These are phyloP conservation scores for Infundibulicybe gibba DNA, from an alignment of 768 basidiomycete species.

Conservation along the genomic window DNA sequence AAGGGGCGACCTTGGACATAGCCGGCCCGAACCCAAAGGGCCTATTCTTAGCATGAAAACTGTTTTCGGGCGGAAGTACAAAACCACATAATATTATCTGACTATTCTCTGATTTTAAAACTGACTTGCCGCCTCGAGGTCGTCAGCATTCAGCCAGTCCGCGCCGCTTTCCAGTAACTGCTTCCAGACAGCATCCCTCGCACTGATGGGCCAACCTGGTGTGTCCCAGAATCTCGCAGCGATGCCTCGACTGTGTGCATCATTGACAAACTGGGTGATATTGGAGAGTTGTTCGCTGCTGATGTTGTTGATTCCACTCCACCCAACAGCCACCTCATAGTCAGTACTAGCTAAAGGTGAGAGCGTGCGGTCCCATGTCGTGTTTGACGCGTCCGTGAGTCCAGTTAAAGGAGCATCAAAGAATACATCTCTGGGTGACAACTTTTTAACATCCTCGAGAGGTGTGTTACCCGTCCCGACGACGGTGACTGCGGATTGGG, in stretches of 20 bases:
- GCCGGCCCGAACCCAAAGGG: constrained; percentile 15
- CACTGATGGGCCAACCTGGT: constrained; percentile 43
- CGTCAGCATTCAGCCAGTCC: constrained; percentile 53
- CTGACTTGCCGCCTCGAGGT: constrained; percentile 36
- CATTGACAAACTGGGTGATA: constrained; percentile 34
- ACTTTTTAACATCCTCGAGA: constrained; percentile 37
- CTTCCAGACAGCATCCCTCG: constrained; percentile 40
- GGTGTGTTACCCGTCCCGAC: constrained; percentile 53
- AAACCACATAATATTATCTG: constrained; percentile 13
- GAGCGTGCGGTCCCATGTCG: constrained; percentile 35
- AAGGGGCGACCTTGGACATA: constrained; percentile 45
- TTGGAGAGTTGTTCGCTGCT: constrained; percentile 32
- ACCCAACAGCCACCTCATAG: constrained; percentile 39
- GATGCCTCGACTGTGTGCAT: constrained; percentile 41
- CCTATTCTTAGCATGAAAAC: constrained; percentile 22
- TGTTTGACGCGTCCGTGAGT: constrained; percentile 28
- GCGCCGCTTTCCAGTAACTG: constrained; percentile 37
- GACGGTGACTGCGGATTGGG: constrained; percentile 32
- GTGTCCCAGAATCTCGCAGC: constrained; percentile 52
- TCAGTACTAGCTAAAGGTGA: constrained; percentile 51
- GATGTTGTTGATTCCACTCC: constrained; percentile 42
- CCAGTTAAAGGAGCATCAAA: constrained; percentile 49
- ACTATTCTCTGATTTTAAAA: constrained; percentile 15
- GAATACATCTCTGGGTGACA: constrained; percentile 45
- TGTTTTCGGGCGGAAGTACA: constrained; percentile 28